Percentiles rank a stretch among this genome's conserved stretches.
Evolutionary conservation across 177 flowering plant genomes (phyloP).

Genomic region (Telopea speciosissima): DNA sequence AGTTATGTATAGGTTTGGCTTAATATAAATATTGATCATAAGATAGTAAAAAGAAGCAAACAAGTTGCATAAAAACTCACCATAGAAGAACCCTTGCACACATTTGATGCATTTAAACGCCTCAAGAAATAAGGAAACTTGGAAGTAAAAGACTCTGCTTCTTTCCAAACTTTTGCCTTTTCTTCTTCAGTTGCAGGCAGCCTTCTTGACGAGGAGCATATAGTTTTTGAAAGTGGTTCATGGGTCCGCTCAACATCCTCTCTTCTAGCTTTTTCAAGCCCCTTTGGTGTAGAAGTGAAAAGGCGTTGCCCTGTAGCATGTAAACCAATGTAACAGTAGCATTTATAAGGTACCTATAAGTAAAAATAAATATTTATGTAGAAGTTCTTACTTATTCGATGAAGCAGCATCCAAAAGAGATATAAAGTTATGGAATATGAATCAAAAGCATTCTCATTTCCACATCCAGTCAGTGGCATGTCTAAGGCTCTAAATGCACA

Average conservation of each 20-base stretch:
- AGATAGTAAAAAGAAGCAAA: neutral
- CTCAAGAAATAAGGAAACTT: slow-evolving; percentile 6
- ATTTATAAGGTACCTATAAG: no score
- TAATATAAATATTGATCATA: no score
- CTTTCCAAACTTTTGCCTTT: slow-evolving; percentile 2
- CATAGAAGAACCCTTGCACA: neutral
- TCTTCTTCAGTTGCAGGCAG: neutral
- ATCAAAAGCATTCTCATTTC: no score
- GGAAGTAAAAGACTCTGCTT: slow-evolving; percentile 6
- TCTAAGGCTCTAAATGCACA: no score
- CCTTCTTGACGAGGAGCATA: neutral
- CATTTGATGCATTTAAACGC: neutral
- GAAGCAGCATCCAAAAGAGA: no score
- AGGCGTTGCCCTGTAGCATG: neutral
- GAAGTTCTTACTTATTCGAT: no score
- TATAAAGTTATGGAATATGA: no score
- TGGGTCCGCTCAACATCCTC: neutral
- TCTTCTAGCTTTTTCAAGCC: neutral
- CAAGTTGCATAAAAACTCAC: slow-evolving; percentile 7
- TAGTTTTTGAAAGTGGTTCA: neutral
- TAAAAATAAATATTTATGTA: no score
- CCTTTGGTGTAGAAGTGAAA: neutral
- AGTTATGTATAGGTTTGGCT: no score
- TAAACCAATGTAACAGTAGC: no score
- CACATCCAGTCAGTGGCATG: no score